Base-by-base conservation (phyloP, 768 basidiomycete genomes). In the Mycena vulgaris region DNA sequence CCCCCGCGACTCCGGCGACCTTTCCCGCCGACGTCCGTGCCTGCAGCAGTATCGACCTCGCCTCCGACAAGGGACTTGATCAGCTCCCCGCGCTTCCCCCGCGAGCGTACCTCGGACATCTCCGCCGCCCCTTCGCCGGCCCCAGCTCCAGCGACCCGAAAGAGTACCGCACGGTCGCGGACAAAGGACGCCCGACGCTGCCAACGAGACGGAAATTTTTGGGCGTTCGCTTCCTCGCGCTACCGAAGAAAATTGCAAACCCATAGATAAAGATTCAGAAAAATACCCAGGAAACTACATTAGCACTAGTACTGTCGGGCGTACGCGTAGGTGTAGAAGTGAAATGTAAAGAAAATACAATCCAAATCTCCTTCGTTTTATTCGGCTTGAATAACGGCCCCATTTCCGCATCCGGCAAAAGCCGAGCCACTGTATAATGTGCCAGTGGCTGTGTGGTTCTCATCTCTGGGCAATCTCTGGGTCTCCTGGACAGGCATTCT, bases 161-260 rank as follows among this genome's bases (percentile, higher is more conserved):
- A 16, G 55, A 21, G 42, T 57, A 37, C 30, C 53, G 33, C 19
- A 66, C 55, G 5, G 53, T 66, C 21, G 55, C 64, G 14, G 31
- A 17, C 35, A 57, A 58, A 9, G 64, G 42, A 14, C 64, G 55
- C 2, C 64, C 64, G 25, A 58, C 56, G 23, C 42, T 66, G 14
- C 53, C 53, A 0, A 66, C 45, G 25, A 35, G 64, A 17, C n/a
- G 37, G 13, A 30, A 55, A 28, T 64, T 55, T 21, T 21, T 19
- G 19, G 14, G 30, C 23, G 45, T n/a, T 4, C n/a, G 45, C 2
- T n/a, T 47, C 3, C 25, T 17, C 25, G 48, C 42, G 42, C 7
- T 35, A 45, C 7, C 42, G 21, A 28, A 30, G 28, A 27, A 49
- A 49, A 27, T 28, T 14, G 23, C 6, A 49, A 28, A 27, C 48